Evolutionary conservation across 2,329 filamentous ascomycete genomes (phyloP).

Genomic region (Pseudogymnoascus sp.): DNA sequence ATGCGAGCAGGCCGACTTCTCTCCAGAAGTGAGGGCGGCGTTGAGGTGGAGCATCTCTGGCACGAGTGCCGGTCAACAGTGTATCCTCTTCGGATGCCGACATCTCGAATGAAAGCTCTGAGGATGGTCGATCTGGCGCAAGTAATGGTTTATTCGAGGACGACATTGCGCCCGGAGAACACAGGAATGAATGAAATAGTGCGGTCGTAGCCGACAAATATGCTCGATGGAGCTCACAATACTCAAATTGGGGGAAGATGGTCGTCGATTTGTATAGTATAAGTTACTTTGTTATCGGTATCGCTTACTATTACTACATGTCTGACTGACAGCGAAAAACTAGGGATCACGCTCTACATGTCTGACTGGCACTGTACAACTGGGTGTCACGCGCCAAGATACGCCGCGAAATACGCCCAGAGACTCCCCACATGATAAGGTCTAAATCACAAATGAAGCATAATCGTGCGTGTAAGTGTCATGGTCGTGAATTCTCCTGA

Average conservation of each 20-base stretch:
- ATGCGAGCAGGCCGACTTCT: constrained; percentile 70
- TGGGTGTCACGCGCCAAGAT: neutral
- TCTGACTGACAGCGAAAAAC: neutral
- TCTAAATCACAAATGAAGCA: neutral
- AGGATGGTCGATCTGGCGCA: constrained; percentile 42
- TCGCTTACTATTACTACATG: neutral
- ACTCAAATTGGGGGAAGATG: neutral
- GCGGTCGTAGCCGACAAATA: neutral
- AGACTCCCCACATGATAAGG: neutral
- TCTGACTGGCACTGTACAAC: neutral
- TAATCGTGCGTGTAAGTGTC: neutral
- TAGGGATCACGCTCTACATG: neutral
- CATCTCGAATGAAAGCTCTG: constrained; percentile 47
- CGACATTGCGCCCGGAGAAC: neutral
- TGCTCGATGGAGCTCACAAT: neutral
- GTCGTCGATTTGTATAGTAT: neutral
- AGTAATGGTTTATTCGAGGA: constrained; percentile 23
- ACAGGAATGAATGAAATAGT: neutral
- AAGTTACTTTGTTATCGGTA: neutral
- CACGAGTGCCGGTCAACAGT: constrained; percentile 27
- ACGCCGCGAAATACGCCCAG: neutral
- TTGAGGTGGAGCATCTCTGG: constrained; percentile 20
- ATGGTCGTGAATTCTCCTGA: constrained; percentile 19
- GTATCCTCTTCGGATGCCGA: constrained; percentile 40
- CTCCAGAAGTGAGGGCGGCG: constrained; percentile 53